These are phyloP conservation scores for Penicillium alfredii DNA, from an alignment of 495 filamentous ascomycete species.

Conservation along the genomic window DNA sequence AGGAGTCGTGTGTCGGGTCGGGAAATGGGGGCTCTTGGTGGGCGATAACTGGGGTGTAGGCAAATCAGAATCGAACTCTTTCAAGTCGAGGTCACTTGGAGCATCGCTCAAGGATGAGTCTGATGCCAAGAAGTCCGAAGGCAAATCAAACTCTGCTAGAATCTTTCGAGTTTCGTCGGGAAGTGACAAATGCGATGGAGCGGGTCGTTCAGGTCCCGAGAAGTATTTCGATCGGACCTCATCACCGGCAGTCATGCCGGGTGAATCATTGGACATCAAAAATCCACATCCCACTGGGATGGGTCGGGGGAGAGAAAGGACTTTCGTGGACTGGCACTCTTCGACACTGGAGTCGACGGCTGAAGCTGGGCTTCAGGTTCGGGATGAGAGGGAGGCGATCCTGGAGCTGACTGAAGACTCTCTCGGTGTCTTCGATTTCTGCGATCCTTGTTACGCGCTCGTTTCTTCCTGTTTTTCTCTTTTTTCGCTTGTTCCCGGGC, in stretches of 20 bases:
- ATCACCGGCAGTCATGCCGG: constrained; percentile 30
- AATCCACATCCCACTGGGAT: constrained; percentile 29
- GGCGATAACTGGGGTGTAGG: not conserved
- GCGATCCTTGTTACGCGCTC: too few species aligned
- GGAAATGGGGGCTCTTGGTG: not conserved
- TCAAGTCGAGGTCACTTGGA: constrained; percentile 18
- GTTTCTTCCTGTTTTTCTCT: constrained; percentile 1
- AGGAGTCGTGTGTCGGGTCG: not conserved
- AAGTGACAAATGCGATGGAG: constrained; percentile 1
- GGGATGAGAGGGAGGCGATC: too few species aligned
- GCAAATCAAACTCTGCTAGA: constrained; percentile 11
- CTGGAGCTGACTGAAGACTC: too few species aligned
- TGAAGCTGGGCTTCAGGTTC: too few species aligned
- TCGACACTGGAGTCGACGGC: not conserved
- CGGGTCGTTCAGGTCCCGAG: not conserved
- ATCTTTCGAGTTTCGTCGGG: constrained; percentile 12
- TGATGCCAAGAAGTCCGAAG: constrained; percentile 20
- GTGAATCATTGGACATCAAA: constrained; percentile 40
- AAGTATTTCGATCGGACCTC: constrained; percentile 44
- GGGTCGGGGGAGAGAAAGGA: constrained; percentile 10
- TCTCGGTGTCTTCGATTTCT: too few species aligned
- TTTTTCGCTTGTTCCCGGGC: not conserved
- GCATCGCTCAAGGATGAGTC: constrained; percentile 33
- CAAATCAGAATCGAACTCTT: constrained; percentile 3
- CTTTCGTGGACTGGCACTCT: too few species aligned